Percentiles rank a stretch among this genome's conserved stretches.
phyloP scores from a whole-genome alignment of 441 rosid species.

The Eruca vesicaria region DNA sequence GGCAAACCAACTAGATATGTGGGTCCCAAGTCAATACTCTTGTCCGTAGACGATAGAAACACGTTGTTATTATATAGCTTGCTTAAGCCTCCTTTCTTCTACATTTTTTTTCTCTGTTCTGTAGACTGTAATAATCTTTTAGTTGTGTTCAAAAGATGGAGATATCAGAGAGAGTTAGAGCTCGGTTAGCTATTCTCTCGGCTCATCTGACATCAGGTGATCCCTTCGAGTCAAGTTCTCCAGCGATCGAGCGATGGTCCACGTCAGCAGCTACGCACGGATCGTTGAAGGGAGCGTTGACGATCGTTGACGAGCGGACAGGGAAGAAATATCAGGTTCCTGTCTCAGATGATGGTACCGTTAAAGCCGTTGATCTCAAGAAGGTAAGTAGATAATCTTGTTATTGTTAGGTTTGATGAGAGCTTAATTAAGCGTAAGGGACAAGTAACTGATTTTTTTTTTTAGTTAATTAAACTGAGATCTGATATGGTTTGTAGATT shows the following conservation, averaged over 20 bases:
- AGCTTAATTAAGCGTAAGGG: not conserved
- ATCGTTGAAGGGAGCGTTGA: conserved; percentile 51
- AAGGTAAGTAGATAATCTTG: conserved; percentile 40
- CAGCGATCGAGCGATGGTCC: conserved; percentile 46
- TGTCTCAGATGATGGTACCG: conserved; percentile 60
- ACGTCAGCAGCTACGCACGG: conserved; percentile 49
- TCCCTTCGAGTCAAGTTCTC: conserved; percentile 4
- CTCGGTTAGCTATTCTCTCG: conserved; percentile 64
- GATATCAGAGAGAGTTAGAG: conserved; percentile 28
- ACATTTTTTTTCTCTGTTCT: not conserved
- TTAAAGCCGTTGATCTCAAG: conserved; percentile 75
- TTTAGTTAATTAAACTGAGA: not conserved
- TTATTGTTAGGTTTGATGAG: not conserved
- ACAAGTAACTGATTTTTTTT: not conserved
- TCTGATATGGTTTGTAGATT: conserved; percentile 41
- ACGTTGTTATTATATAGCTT: not conserved
- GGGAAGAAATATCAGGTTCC: conserved; percentile 58
- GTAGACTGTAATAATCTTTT: no score
- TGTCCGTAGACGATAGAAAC: not conserved
- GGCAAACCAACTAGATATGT: not conserved
- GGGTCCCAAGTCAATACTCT: conserved; percentile 11
- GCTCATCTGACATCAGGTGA: conserved; percentile 46
- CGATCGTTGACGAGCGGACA: conserved; percentile 70
- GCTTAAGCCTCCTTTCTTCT: not conserved
- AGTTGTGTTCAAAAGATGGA: not conserved